A percentile compares a stretch with the other conserved stretches of the same genome.
These are phyloP conservation scores for Nepenthes alata DNA, from an alignment of 179 eudicot species.

Conservation along the genomic window DNA sequence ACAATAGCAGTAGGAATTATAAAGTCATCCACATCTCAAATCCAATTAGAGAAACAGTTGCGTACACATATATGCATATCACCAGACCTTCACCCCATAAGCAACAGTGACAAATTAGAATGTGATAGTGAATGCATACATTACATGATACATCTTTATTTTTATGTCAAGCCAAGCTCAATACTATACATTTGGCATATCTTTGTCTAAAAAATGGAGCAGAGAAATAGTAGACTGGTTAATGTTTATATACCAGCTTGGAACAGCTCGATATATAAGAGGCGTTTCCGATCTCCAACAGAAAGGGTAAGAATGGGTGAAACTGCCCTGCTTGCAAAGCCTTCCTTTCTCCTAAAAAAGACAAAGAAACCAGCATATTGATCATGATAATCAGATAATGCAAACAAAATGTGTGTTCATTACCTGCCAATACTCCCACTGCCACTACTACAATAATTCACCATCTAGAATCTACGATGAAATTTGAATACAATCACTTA, in stretches of 20 bases:
- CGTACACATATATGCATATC: too few species aligned
- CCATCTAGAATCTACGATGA: background rate
- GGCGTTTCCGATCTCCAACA: conserved; percentile 99
- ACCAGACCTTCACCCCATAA: too few species aligned
- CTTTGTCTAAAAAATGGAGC: too few species aligned
- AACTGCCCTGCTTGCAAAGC: conserved; percentile 76
- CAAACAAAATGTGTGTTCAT: background rate
- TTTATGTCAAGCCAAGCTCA: too few species aligned
- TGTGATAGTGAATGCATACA: too few species aligned
- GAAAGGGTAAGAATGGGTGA: conserved; percentile 79
- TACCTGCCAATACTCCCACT: background rate
- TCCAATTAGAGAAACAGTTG: too few species aligned
- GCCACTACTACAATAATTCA: background rate
- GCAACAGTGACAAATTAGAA: too few species aligned
- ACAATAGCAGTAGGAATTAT: too few species aligned
- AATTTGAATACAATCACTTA: background rate
- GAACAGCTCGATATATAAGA: conserved; percentile 96
- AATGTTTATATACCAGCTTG: conserved; percentile 59
- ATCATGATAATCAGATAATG: background rate
- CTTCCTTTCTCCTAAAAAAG: conserved; percentile 56
- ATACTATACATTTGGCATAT: too few species aligned
- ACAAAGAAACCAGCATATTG: background rate
- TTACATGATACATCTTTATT: too few species aligned
- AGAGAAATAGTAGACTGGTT: background rate
- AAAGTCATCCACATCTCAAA: too few species aligned